Percentiles rank a stretch among this genome's conserved stretches.
Conservation (phyloP, 805 yeast species). For the Pichia californica region DNA sequence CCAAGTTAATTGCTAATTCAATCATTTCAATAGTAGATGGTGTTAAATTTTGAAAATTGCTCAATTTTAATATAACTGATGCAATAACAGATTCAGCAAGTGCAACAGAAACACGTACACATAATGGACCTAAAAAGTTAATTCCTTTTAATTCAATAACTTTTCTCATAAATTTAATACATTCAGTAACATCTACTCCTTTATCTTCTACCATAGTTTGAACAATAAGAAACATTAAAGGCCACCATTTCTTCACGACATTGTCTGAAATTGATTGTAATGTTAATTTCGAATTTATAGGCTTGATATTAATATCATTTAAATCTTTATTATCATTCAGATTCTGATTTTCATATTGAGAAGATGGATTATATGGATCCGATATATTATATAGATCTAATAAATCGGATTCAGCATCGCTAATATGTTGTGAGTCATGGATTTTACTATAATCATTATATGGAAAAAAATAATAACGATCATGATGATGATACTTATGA, state of each 20-base stretch:
- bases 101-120: not conserved
- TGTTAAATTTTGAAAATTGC: not conserved
- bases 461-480: conserved; percentile 1
- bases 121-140: conserved; percentile 1
- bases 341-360: not conserved
- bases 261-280: conserved; percentile 11
- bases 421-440: not conserved
- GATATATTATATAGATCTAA: not conserved
- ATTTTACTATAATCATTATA: conserved; percentile 1
- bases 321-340: not conserved
- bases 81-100: conserved; percentile 3
- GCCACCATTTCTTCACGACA: conserved; percentile 31
- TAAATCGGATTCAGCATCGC: conserved; percentile 2
- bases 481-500: conserved; percentile 4
- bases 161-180: conserved; percentile 8
- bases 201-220: conserved; percentile 1
- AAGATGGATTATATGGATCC: not conserved
- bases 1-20: not conserved
- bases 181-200: conserved; percentile 8
- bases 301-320: not conserved
- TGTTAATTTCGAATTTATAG: not conserved
- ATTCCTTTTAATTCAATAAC: conserved; percentile 7
- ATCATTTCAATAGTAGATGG: not conserved
- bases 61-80: not conserved
- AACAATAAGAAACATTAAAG: not conserved